Base-by-base conservation (phyloP, 768 basidiomycete genomes). In the Plicaturopsis crispa region DNA sequence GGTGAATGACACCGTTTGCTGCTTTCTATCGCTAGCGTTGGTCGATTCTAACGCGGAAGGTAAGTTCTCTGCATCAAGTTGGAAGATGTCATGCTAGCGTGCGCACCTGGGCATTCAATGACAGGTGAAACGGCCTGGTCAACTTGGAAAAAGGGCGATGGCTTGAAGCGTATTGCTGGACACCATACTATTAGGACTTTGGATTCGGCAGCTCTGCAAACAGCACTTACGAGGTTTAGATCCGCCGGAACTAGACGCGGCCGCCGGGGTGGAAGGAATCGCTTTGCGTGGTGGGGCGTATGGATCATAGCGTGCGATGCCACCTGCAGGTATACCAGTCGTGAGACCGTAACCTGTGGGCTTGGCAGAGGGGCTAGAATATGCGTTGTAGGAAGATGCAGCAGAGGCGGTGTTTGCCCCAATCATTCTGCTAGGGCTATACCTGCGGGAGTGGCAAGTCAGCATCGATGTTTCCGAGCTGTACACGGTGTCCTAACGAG, bases 41-140 rank as follows among this genome's bases (percentile, higher is more conserved):
- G 74, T 73, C 1, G 89, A 88, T 58, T 90, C 88, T 88, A 46
- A 6, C n/a, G n/a, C n/a, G n/a, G n/a, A n/a, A n/a, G n/a, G n/a
- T n/a, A n/a, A n/a, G n/a, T n/a, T n/a, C n/a, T n/a, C n/a, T n/a
- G n/a, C n/a, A n/a, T n/a, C n/a, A n/a, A n/a, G n/a, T n/a, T n/a
- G n/a, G n/a, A n/a, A n/a, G n/a, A n/a, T n/a, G n/a, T n/a, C n/a
- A n/a, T n/a, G n/a, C n/a, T n/a, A n/a, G n/a, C n/a, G n/a, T n/a
- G n/a, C n/a, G n/a, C n/a, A 87, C 87, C 87, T 62, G 84, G 85
- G 58, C 87, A 91, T 54, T 90, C 86, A 6, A 69, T 65, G 20
- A 89, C 64, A 19, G 44, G 40, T 3, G 84, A 84, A 8, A 87
- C 75, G 4, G 66, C 51, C 48, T 85, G 78, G 35, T 84, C 80